Base-by-base conservation (phyloP, 331 rosid species). In the Stylosanthes scabra region DNA sequence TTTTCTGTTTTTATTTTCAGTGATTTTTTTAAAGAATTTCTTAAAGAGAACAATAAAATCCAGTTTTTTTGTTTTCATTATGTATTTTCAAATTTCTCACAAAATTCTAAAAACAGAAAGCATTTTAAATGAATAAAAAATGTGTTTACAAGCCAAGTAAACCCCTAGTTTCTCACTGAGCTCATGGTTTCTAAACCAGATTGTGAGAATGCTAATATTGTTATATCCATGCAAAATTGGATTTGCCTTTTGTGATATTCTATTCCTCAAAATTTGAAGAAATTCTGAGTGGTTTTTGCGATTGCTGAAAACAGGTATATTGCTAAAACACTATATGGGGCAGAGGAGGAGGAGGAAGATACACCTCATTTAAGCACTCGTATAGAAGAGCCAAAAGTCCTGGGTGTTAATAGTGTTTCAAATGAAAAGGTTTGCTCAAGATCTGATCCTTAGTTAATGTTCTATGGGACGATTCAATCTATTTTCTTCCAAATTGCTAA, bases 301-400 rank as follows among this genome's bases (percentile, higher is more conserved):
- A 74, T 86, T 83, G 68, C 70, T 80, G 72, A 58, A 70, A 78
- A 75, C 80, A 95, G 99, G 86, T 87, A 90, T 67, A 95, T 95
- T 71, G 99, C 98, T 40, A 92, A 82, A 86, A 92, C 91, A 50
- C 75, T 88, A 74, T 91, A 82, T 31, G 87, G 89, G 59, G 82
- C 79, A 12, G 96, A 95, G 11, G 96, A 92, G 63, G 96, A 95
- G 63, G 96, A 95, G 2, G 90, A 83, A 9, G 97, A 63, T 51
- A 28, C 76, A 51, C 75, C 86, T 54, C 81, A 59, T 63, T 75
- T 67, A 42, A 83, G 16, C 74, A 39, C 47, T 52, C 13, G 4
- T 52, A 44, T 92, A 37, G 93, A 90, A 79, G 93, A 90, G 83
- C 97, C 97, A 44, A 90, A 82, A 78, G n/a, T 90, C 56, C 78